Evolutionary conservation across 2,329 filamentous ascomycete genomes (phyloP), one percentile per base, ranked within the genome.

Genomic region (Anthostomella pinea): DNA sequence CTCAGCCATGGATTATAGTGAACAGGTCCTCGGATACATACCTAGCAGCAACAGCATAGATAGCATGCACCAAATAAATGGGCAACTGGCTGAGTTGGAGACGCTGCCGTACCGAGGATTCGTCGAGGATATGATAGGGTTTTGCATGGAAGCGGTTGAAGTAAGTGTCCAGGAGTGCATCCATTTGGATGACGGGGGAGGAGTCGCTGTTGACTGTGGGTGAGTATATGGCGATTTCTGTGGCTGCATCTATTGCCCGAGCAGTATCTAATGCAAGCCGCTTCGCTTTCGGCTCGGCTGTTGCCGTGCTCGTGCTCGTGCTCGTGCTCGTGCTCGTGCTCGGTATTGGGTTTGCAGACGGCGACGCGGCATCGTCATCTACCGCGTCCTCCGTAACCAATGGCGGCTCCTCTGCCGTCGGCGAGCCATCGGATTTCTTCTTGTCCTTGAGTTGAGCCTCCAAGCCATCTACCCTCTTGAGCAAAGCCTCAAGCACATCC

Each of bases 401-500:
- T 36, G 48, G 34, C 8, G 54, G 23, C 9, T 61, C 62, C 27
- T 56, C 61, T 8, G 62, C 60, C 4, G 53, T 54, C 19, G 71
- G 64, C 15, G 70, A 70, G 23, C 29, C 38, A 17, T 56, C 69
- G 66, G 39, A 48, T 35, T 60, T 68, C 48, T 80, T 81, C 53
- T 82, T 79, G 46, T 84, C 79, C 57, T 87, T 86, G 24, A 94
- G 69, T 45, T 83, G 80, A 56, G 85, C 87, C 60, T 94, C 87
- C 33, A 94, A 68, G 2, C 87, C 87, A 59, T 94, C 88, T 2
- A 94, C 87, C 35, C 88, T 77, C 62, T 91, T 94, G 41, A 94
- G 58, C 7, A 94, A 68, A 2, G 88, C 87, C 60, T 94, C 88
- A 20, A 94, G 69, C 4, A 94, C 86, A 59, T 95, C 88, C 18